Base-by-base conservation (phyloP, 2,329 filamentous ascomycete genomes). In the Epichloe brachyelytri region DNA sequence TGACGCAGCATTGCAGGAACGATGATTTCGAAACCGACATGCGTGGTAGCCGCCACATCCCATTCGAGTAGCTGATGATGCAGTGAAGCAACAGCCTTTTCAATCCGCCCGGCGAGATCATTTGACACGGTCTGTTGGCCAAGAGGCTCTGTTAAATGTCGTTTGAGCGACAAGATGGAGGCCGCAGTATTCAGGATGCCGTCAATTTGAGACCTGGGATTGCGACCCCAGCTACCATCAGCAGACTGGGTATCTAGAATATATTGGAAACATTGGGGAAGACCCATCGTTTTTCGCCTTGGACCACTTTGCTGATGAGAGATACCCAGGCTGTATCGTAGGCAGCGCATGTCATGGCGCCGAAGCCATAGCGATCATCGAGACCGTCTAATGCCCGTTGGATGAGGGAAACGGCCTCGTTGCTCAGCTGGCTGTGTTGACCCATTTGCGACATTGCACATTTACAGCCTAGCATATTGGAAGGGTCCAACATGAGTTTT, bases 311-410 rank as follows among this genome's bases (percentile, higher is more conserved):
- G 37, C 53, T 15, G 17, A 57, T 48, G 33, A 57, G 36, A 11
- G 53, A 34, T n/a, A 55, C 51, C 55, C 55, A 55, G 43, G 55
- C 55, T n/a, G 55, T 57, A 40, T 57, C 55, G 34, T 57, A 55
- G 20, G 20, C 20, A 22, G 20, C 20, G 20, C 20, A 22, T 22
- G 20, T 22, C 20, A 22, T 22, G 20, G 20, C 20, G 20, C 20
- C 20, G 20, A 22, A 22, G 20, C 20, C 20, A 22, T 22, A 22
- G 1, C 20, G 20, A 22, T 22, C 20, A 22, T 22, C 20, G 1
- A 22, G 20, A 22, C 20, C 20, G 1, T 22, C 20, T 22, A 22
- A 22, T 5, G 20, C 20, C 20, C 20, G 20, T 1, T 22, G 20
- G 20, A 22, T 22, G 20, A 22, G 20, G 20, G 20, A 22, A 22